Percentiles rank a stretch among this genome's conserved stretches.
phyloP scores from a whole-genome alignment of 2,329 filamentous ascomycete genomes.

The Calonectria pseudoreteaudii region DNA sequence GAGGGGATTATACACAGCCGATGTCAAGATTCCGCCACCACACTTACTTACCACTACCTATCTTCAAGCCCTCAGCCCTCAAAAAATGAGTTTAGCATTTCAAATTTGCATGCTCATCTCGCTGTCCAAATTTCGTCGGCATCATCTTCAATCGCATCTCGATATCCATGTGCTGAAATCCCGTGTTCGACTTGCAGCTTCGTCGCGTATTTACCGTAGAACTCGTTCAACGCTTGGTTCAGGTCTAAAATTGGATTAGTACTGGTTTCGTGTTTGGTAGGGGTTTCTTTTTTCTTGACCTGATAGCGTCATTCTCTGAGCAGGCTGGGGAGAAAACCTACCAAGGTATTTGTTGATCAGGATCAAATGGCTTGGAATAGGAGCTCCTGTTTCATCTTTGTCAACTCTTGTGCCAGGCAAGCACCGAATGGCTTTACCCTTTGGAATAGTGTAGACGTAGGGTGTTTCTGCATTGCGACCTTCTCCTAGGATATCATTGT shows the following conservation, averaged over 20 bases:
- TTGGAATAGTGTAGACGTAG: constrained; percentile 29
- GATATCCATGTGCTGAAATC: constrained; percentile 21
- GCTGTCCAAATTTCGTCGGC: constrained; percentile 19
- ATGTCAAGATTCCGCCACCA: no score
- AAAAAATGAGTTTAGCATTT: background rate
- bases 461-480: constrained; percentile 21
- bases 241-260: constrained; percentile 16
- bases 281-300: constrained; percentile 23
- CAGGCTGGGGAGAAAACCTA: constrained; percentile 35
- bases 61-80: background rate
- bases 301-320: constrained; percentile 29
- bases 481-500: constrained; percentile 26
- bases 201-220: constrained; percentile 17
- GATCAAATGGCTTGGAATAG: constrained; percentile 24
- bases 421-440: constrained; percentile 10
- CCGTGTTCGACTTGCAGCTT: constrained; percentile 22
- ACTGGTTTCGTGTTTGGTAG: background rate
- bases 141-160: constrained; percentile 26
- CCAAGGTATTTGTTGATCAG: constrained; percentile 30
- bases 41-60: no score
- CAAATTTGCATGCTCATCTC: background rate
- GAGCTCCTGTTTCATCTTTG: constrained; percentile 9
- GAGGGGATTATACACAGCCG: background rate
- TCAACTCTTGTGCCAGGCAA: background rate
- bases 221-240: constrained; percentile 28